Conservation (phyloP, 23 red algal species). For the Pyropia haitanensis region DNA sequence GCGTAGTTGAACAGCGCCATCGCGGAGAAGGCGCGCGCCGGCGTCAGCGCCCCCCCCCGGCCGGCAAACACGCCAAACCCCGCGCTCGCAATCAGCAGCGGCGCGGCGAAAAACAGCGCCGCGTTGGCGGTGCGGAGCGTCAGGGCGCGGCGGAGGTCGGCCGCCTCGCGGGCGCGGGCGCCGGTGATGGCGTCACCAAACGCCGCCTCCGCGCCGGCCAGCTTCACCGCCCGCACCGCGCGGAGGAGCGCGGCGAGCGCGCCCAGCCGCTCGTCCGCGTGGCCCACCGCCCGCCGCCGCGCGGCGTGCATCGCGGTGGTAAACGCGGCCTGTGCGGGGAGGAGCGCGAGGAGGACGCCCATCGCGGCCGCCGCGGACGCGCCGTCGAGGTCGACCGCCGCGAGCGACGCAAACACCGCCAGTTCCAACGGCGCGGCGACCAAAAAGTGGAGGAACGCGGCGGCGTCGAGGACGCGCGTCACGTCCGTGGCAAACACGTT, state of each 20-base stretch:
- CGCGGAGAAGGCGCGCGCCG: conserved; percentile 15
- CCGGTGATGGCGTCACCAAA: conserved; percentile 18
- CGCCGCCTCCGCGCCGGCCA: conserved; percentile 66
- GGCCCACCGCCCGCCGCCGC: too few species aligned
- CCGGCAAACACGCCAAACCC: conserved; percentile 24
- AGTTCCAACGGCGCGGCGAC: too few species aligned
- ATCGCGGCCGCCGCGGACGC: too few species aligned
- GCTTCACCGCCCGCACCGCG: conserved; percentile 25
- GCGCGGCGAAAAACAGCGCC: conserved; percentile 13
- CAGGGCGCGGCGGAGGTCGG: conserved; percentile 2
- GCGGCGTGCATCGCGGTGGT: too few species aligned
- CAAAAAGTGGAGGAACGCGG: conserved; percentile 7
- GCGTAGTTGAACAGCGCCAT: conserved; percentile 39
- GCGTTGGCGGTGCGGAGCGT: conserved; percentile 14
- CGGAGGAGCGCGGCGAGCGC: neutral
- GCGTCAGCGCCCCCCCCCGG: conserved; percentile 3
- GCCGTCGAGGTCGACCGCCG: too few species aligned
- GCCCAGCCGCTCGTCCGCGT: neutral
- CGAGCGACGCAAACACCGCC: too few species aligned
- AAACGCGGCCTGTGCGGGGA: too few species aligned
- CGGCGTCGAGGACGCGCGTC: conserved; percentile 9
- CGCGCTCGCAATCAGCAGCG: conserved; percentile 15
- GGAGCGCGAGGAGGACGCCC: too few species aligned
- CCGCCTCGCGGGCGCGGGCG: conserved; percentile 13
- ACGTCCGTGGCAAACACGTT: conserved; percentile 7